Evolutionary conservation across 2,329 filamentous ascomycete genomes (phyloP).

Genomic region (Nemania sp.): DNA sequence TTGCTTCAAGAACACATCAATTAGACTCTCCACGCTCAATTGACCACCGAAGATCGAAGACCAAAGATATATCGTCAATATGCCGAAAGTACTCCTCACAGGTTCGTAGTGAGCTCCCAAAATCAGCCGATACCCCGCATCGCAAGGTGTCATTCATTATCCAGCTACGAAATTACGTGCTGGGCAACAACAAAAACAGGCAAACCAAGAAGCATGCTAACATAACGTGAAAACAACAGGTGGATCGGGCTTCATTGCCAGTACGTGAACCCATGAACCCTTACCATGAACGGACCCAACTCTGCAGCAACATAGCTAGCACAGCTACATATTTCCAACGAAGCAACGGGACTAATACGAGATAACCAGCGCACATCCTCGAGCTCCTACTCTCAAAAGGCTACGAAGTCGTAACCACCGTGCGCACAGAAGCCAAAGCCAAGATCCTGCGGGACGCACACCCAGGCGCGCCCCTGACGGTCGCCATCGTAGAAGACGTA

Average conservation of each 20-base stretch:
- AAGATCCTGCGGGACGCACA: constrained; percentile 54
- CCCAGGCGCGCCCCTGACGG: constrained; percentile 49
- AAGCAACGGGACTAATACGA: constrained; percentile 7
- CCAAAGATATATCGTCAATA: constrained; percentile 31
- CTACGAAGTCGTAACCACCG: constrained; percentile 59
- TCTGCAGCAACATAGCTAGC: background rate
- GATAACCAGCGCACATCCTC: constrained; percentile 54
- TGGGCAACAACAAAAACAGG: background rate
- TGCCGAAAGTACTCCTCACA: constrained; percentile 53
- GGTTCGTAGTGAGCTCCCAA: constrained; percentile 39
- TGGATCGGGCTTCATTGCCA: constrained; percentile 57
- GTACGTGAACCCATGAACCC: constrained; percentile 36
- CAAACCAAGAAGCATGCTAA: constrained; percentile 13
- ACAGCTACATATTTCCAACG: background rate
- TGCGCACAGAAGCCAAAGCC: constrained; percentile 58
- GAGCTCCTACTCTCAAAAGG: constrained; percentile 55
- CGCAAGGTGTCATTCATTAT: background rate
- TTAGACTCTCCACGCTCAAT: background rate
- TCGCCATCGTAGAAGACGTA: constrained; percentile 75
- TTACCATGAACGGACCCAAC: background rate
- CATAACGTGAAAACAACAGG: constrained; percentile 37
- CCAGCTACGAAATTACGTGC: background rate
- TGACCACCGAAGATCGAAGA: background rate
- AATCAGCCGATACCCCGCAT: constrained; percentile 3
- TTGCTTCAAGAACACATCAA: background rate